These are phyloP conservation scores for Tulasnella calospora DNA, from an alignment of 768 basidiomycete species.

Conservation along the genomic window DNA sequence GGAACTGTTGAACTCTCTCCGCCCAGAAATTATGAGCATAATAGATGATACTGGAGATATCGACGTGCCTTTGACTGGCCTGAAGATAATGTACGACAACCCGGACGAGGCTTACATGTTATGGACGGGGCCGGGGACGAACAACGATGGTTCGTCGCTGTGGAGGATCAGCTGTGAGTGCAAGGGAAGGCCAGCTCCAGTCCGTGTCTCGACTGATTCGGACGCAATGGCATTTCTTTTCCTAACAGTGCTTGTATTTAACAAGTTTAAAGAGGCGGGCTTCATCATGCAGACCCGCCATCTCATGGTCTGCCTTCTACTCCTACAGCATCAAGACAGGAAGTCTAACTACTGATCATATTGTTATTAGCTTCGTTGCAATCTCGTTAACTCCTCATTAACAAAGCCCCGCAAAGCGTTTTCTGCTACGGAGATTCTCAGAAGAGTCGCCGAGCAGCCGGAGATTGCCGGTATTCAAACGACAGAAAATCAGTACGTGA, in stretches of 20 bases:
- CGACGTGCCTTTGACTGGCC: not conserved
- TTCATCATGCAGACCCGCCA: constrained; percentile 23
- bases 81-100: constrained; percentile 1
- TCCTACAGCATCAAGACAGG: not conserved
- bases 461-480: not conserved
- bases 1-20: constrained; percentile 7
- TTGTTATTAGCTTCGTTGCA: constrained; percentile 21
- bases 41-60: not conserved
- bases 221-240: not conserved
- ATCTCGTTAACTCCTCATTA: constrained; percentile 23
- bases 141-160: not conserved
- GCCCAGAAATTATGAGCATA: constrained; percentile 3
- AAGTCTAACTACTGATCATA: not conserved
- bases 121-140: constrained; percentile 4
- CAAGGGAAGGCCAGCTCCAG: not conserved
- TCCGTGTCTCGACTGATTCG: not conserved
- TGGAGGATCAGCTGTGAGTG: constrained; percentile 21
- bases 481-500: not conserved
- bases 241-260: constrained; percentile 3
- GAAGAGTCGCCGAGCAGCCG: not conserved
- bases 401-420: constrained; percentile 24
- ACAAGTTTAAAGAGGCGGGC: constrained; percentile 21
- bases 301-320: constrained; percentile 16
- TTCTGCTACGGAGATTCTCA: constrained; percentile 17
- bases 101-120: constrained; percentile 4